Evolutionary conservation across 2,329 filamentous ascomycete species (phyloP).

Genomic region (Ceratocystis variospora): DNA sequence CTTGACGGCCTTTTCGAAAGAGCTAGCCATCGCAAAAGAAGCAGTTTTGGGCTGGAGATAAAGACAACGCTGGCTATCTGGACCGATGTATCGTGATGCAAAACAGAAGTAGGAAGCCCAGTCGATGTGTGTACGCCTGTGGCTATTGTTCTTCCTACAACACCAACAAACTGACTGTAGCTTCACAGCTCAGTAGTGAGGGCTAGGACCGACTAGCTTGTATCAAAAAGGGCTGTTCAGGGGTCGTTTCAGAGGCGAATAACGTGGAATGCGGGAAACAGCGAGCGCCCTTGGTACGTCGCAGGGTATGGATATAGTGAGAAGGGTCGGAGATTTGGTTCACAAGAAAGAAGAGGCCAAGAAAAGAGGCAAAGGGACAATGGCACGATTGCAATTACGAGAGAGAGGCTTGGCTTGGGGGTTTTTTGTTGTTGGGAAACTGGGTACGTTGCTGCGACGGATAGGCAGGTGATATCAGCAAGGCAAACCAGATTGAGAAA

Average conservation of each 20-base stretch:
- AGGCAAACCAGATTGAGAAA: background rate
- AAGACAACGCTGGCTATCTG: conserved; percentile 13
- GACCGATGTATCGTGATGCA: background rate
- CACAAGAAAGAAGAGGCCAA: background rate
- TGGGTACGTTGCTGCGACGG: background rate
- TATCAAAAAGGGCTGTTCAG: conserved; percentile 6
- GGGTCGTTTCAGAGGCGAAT: conserved; percentile 7
- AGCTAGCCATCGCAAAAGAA: conserved; percentile 51
- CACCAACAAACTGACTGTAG: conserved; percentile 16
- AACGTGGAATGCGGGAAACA: conserved; percentile 4
- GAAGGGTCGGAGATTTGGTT: background rate
- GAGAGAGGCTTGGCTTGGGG: background rate
- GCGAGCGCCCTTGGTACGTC: background rate
- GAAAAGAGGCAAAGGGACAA: background rate
- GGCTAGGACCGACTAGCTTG: background rate
- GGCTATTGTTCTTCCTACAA: conserved; percentile 11
- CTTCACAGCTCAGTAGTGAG: background rate
- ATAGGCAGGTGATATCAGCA: background rate
- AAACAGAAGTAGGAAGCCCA: background rate
- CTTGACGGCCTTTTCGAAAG: conserved; percentile 98
- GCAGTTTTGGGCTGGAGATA: background rate
- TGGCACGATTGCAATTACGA: background rate
- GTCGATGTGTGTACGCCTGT: background rate
- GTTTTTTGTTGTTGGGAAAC: background rate
- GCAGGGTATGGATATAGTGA: background rate